Percentiles rank a stretch among this genome's conserved stretches.
phyloP scores from a whole-genome alignment of 1,284 basidiomycete species.

The Papiliotrema fonsecae region DNA sequence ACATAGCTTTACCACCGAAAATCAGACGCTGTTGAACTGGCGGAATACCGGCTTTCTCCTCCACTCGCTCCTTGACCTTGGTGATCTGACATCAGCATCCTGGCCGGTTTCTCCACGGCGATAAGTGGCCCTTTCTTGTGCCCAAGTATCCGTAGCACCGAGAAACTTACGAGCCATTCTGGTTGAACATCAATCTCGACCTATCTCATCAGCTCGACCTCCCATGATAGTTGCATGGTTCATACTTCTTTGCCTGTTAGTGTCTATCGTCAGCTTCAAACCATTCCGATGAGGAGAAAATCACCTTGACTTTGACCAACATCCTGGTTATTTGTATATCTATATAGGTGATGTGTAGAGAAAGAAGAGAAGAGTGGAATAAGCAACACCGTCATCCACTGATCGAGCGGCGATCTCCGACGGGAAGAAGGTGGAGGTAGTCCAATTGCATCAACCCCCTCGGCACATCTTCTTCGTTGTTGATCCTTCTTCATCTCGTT shows the following conservation, averaged over 20 bases:
- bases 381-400: neutral
- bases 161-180: constrained; percentile 69
- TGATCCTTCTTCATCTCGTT: too few relatives aligned
- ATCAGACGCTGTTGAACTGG: constrained; percentile 95
- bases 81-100: constrained; percentile 59
- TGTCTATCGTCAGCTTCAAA: constrained; percentile 23
- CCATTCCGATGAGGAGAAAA: constrained; percentile 1
- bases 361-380: neutral
- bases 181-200: constrained; percentile 88
- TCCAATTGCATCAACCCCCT: neutral
- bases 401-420: neutral
- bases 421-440: neutral
- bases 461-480: too few relatives aligned
- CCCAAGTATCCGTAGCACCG: neutral
- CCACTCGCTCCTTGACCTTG: constrained; percentile 96
- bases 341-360: neutral
- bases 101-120: neutral
- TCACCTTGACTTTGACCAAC: constrained; percentile 49
- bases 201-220: constrained; percentile 17
- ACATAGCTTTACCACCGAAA: constrained; percentile 94
- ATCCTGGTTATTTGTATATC: constrained; percentile 19
- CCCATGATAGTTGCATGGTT: neutral
- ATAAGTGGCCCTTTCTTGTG: neutral
- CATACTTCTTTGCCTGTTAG: constrained; percentile 43
- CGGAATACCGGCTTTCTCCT: constrained; percentile 98